phyloP scores from a whole-genome alignment of 2,329 filamentous ascomycete genomes.

The Pseudocercospora cruenta region DNA sequence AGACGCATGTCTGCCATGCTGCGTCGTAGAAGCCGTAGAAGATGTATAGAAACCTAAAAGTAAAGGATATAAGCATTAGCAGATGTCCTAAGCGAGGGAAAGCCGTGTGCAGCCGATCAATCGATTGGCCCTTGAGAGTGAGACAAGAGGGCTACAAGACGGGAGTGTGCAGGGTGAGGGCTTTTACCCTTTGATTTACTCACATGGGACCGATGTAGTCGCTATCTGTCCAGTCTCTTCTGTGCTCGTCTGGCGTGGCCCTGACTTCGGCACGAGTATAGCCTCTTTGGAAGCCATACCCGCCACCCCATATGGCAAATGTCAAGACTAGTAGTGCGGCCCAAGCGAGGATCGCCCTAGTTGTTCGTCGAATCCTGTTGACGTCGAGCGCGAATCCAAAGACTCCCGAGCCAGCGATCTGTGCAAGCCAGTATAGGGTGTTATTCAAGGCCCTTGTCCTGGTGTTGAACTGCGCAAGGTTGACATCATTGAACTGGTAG shows the following conservation, averaged over 20 bases:
- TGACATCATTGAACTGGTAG: conserved; percentile 77
- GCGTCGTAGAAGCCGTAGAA: conserved; percentile 90
- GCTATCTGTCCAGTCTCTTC: conserved; percentile 67
- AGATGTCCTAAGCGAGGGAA: too few relatives aligned
- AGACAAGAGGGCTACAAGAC: too few relatives aligned
- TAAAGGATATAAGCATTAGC: too few relatives aligned
- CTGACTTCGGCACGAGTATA: conserved; percentile 51
- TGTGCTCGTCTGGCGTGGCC: conserved; percentile 28
- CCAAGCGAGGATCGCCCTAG: conserved; percentile 70
- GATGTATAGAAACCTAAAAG: conserved; percentile 70
- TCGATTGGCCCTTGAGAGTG: too few relatives aligned
- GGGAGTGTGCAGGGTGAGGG: too few relatives aligned
- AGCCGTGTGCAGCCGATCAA: too few relatives aligned
- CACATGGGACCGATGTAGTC: conserved; percentile 74
- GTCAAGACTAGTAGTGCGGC: conserved; percentile 67
- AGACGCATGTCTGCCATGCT: conserved; percentile 84
- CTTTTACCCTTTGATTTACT: too few relatives aligned
- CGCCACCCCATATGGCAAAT: conserved; percentile 79
- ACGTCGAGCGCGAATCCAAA: conserved; percentile 74
- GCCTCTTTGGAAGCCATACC: conserved; percentile 72
- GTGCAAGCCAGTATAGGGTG: conserved; percentile 71
- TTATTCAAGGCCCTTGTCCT: conserved; percentile 76
- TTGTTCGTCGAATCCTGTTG: conserved; percentile 59
- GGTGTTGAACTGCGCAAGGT: conserved; percentile 70
- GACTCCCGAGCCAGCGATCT: conserved; percentile 73